Base-by-base conservation (phyloP, 257 asterid genomes). In the Forsythia viridissima region DNA sequence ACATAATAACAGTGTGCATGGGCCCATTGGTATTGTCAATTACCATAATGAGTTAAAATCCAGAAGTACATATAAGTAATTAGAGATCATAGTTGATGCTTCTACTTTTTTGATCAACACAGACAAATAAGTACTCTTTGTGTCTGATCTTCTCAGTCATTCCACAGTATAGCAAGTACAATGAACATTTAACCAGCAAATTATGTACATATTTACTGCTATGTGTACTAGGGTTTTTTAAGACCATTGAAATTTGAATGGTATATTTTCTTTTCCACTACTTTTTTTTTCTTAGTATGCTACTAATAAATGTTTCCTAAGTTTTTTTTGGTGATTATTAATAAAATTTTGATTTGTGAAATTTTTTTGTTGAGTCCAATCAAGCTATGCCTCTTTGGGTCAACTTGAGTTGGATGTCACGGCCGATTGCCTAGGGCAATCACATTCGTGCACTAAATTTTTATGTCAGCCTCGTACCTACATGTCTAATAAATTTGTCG, bases 61-160 rank as follows among this genome's bases (percentile, higher is more conserved):
- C 69, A 61, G 16, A 61, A 61, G 69, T 61, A 61, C 69, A 61
- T 3, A 12, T 61, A 61, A 9, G 69, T 9, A 61, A 61, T 20
- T 61, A 61, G 6, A 42, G 46, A 42, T 61, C 15, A 61, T 57
- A 61, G 24, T 20, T 20, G 39, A 24, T 24, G 34, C 65, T 55
- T 8, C 69, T 24, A 21, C 69, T 9, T 61, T 21, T 61, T 12
- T 46, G 3, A 9, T 38, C 39, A 2, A 21, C 38, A 24, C 16
- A 61, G 69, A 61, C 69, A 61, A 61, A 8, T 59, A 59, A 59
- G 68, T 59, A 59, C 68, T 59, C 68, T 61, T 61, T 59, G 12
- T 21, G 68, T 20, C 37, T 20, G 5, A 12, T 21, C 13, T 20
- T 59, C 68, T 8, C 10, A 16, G 68, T 3, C 68, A 59, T 59